Percentiles rank a stretch among this genome's conserved stretches.
Evolutionary conservation across 2,329 filamentous ascomycete genomes (phyloP).

Genomic region (Diaporthe capsici): DNA sequence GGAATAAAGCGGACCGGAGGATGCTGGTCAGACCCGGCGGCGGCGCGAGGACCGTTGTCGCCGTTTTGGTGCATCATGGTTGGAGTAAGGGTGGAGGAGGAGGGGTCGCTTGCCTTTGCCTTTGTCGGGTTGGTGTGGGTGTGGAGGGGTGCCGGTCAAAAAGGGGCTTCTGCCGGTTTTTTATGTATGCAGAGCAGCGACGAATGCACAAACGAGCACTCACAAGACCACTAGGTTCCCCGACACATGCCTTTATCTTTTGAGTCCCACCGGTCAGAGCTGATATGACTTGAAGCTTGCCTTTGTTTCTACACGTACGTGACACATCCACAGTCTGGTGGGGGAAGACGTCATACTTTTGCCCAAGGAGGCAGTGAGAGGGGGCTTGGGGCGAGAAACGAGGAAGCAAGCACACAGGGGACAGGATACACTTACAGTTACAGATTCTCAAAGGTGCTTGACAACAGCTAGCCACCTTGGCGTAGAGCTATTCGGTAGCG

Average conservation of each 20-base stretch:
- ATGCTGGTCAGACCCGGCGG: conserved; percentile 55
- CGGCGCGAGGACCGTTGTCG: conserved; percentile 49
- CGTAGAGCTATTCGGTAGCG: neutral
- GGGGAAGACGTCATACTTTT: conserved; percentile 29
- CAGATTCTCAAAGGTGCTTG: neutral
- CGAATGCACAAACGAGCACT: conserved; percentile 9
- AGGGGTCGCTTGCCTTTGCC: conserved; percentile 36
- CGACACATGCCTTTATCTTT: conserved; percentile 2
- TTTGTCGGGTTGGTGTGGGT: conserved; percentile 26
- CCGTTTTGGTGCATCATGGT: conserved; percentile 30
- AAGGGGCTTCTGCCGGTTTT: conserved; percentile 7
- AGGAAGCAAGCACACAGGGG: neutral
- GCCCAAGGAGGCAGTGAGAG: conserved; percentile 22
- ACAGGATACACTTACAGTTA: neutral
- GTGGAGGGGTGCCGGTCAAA: conserved; percentile 19
- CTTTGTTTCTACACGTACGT: conserved; percentile 14
- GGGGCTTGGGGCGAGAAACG: neutral
- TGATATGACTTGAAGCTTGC: neutral
- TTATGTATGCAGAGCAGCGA: neutral
- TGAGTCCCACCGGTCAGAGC: conserved; percentile 27
- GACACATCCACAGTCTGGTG: conserved; percentile 26
- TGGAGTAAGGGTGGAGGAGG: conserved; percentile 22
- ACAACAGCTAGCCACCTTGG: neutral
- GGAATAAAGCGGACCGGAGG: conserved; percentile 74
- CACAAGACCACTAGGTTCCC: conserved; percentile 14